These are phyloP conservation scores for Fusarium udum DNA, from an alignment of 2,329 filamentous ascomycete genomes.

Conservation along the genomic window DNA sequence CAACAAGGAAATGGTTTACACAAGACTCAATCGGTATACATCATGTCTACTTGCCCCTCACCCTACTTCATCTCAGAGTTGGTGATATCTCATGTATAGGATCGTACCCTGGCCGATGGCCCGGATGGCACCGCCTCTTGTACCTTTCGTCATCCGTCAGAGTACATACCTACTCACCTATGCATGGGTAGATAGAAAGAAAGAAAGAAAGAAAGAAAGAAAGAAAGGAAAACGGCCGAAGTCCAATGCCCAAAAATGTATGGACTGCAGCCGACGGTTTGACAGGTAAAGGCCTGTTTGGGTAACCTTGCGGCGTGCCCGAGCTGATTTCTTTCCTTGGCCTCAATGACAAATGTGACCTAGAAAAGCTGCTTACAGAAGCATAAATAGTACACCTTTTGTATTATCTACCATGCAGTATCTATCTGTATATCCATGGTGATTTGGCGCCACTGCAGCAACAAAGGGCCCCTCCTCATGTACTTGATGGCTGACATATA, in stretches of 20 bases:
- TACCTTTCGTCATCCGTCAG: constrained; percentile 15
- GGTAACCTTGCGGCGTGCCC: constrained; percentile 4
- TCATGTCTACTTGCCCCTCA: constrained; percentile 15
- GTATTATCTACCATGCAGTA: neutral
- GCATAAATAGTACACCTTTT: neutral
- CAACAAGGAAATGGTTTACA: neutral
- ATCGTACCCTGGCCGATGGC: constrained; percentile 8
- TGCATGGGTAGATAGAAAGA: neutral
- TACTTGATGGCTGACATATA: constrained; percentile 1
- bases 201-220: neutral
- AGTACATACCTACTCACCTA: neutral
- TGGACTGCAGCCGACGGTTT: constrained; percentile 5
- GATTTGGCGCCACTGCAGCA: neutral
- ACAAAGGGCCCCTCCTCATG: constrained; percentile 13
- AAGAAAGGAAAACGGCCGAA: constrained; percentile 8
- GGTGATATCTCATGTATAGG: neutral
- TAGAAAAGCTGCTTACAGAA: constrained; percentile 16
- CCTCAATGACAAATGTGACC: constrained; percentile 28
- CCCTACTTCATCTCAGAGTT: neutral
- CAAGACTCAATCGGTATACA: neutral
- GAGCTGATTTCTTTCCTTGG: neutral
- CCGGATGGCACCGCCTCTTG: constrained; percentile 16
- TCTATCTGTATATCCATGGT: neutral
- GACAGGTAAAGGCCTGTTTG: constrained; percentile 5
- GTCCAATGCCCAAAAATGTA: neutral